A percentile compares a stretch with the other conserved stretches of the same genome.
Conservation (phyloP, 805 yeast genomes). For the Jamesozyma lodderae region DNA sequence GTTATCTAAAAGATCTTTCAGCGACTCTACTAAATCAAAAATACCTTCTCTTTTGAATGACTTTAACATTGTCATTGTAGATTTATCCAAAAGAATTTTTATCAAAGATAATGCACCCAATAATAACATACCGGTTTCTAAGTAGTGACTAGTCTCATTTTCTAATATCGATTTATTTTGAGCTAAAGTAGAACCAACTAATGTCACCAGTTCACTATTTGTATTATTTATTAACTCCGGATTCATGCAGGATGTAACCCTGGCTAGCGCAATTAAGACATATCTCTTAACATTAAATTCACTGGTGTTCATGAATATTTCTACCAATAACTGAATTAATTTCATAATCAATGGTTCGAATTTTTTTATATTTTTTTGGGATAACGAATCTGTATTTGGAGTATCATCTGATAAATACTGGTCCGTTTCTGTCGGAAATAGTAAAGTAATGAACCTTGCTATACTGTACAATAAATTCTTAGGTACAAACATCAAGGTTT, state of each 20-base stretch:
- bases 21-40: conserved; percentile 13
- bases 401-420: conserved; percentile 17
- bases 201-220: conserved; percentile 33
- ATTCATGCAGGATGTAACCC: conserved; percentile 39
- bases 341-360: conserved; percentile 34
- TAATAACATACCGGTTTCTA: conserved; percentile 35
- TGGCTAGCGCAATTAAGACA: conserved; percentile 43
- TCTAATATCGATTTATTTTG: conserved; percentile 36
- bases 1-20: conserved; percentile 1
- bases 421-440: conserved; percentile 42
- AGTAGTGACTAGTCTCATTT: conserved; percentile 10
- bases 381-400: conserved; percentile 8
- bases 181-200: conserved; percentile 54
- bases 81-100: conserved; percentile 35
- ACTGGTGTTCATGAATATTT: conserved; percentile 63
- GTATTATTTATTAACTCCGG: conserved; percentile 29
- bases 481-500: conserved; percentile 65
- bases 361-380: conserved; percentile 13
- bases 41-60: conserved; percentile 63
- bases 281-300: conserved; percentile 55
- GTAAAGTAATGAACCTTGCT: conserved; percentile 44
- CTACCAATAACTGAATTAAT: conserved; percentile 46
- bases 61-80: conserved; percentile 36
- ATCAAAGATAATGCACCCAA: conserved; percentile 45
- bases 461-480: conserved; percentile 51